Base-by-base conservation (phyloP, 768 basidiomycete genomes). In the Tylopilus rubrobrunneus region DNA sequence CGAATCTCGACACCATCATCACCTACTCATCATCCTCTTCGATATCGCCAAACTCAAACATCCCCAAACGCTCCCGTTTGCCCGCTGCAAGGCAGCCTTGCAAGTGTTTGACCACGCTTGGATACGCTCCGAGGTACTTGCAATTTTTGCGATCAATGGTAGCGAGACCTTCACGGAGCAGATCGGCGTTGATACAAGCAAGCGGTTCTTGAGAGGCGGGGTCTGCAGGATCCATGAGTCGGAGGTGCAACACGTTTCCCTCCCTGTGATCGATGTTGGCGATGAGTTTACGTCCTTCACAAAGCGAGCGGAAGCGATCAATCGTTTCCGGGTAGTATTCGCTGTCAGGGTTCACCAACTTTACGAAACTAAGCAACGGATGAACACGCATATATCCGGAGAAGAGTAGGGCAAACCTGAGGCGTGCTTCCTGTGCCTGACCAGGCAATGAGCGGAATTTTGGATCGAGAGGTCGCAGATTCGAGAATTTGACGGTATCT, bases 261-360 rank as follows among this genome's bases (percentile, higher is more conserved):
- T 97, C 96, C 63, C 77, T 85, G 64, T 87, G 81, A 69, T 99
- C 97, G 53, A 94, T 76, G 72, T 95, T 98, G n/a, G 94, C 97
- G 46, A 98, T 76, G n/a, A 98, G 79, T 65, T 94, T 94, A 49
- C 93, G 87, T n/a, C 92, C 92, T 71, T 94, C 93, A 60, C 88
- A 90, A 19, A 94, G 75, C 15, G 79, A 70, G 25, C 86, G 83
- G 85, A 98, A 98, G 47, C 90, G 85, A 47, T 91, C 87, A 45
- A 93, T 67, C 4, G 95, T 89, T 53, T 98, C 96, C 1, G 74
- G 65, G 47, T 87, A 83, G 71, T 98, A 97, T 56, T 99, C 97
- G 68, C 86, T 93, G 9, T 87, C 84, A 9, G 83, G 73, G 17
- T 83, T 83, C 19, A 86, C 84, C 34, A 96, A 80, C 68, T 89